phyloP scores from a whole-genome alignment of 257 asterid genomes.

The Scutellaria galericulata region DNA sequence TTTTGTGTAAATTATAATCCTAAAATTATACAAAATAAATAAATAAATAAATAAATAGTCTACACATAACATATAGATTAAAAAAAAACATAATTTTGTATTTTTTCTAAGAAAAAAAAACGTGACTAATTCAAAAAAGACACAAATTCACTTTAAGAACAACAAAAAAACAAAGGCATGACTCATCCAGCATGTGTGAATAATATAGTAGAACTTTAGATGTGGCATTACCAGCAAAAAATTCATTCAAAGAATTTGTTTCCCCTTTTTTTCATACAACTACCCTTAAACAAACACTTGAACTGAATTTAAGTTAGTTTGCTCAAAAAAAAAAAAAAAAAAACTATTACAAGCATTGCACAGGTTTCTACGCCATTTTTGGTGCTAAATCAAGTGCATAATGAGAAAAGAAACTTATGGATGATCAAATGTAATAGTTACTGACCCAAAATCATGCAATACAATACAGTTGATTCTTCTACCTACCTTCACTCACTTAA shows the following conservation, averaged over 20 bases:
- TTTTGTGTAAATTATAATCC: too few relatives aligned
- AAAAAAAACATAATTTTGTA: too few relatives aligned
- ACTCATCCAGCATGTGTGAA: background rate
- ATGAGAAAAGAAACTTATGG: background rate
- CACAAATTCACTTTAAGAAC: background rate
- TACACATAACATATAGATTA: too few relatives aligned
- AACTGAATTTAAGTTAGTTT: background rate
- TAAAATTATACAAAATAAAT: too few relatives aligned
- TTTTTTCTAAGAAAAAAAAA: too few relatives aligned
- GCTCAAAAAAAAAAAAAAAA: background rate
- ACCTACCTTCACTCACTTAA: background rate
- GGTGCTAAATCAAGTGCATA: background rate
- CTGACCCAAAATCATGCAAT: background rate
- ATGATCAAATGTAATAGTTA: conserved; percentile 5
- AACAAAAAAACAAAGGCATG: background rate
- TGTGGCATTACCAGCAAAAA: background rate
- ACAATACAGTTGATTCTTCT: background rate
- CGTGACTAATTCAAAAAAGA: too few relatives aligned
- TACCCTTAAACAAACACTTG: background rate
- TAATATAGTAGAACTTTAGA: background rate
- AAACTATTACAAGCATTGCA: background rate
- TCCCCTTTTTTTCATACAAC: background rate
- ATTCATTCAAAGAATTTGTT: background rate
- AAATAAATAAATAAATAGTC: too few relatives aligned
- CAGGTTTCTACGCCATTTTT: background rate